These are phyloP conservation scores for Lactarius evosmus DNA, from an alignment of 768 basidiomycete genomes.

Conservation along the genomic window DNA sequence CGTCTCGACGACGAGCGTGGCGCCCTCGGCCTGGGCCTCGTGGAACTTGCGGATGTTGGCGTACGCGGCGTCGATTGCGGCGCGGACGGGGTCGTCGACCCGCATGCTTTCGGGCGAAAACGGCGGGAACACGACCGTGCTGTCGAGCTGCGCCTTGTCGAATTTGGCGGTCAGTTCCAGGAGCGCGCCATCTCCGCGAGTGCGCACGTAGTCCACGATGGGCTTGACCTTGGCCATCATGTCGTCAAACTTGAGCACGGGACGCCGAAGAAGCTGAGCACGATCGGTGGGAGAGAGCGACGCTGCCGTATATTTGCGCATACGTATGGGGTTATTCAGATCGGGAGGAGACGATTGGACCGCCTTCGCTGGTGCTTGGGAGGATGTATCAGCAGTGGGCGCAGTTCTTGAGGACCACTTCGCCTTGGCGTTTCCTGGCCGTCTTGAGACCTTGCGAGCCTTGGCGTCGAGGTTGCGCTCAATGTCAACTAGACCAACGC, in stretches of 20 bases:
- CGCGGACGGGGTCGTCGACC: constrained; percentile 59
- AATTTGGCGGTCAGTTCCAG: constrained; percentile 90
- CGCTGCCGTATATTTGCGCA: constrained; percentile 70
- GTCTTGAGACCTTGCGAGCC: constrained; percentile 79
- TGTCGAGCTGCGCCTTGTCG: constrained; percentile 72
- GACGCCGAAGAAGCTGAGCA: constrained; percentile 74
- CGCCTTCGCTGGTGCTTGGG: constrained; percentile 20
- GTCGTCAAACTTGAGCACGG: constrained; percentile 81
- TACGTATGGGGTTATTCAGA: constrained; percentile 55
- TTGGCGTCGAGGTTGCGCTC: constrained; percentile 82
- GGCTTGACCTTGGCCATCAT: constrained; percentile 94
- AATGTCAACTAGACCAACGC: constrained; percentile 79
- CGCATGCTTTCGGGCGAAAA: constrained; percentile 63
- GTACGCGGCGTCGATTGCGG: constrained; percentile 89
- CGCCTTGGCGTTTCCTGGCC: constrained; percentile 90
- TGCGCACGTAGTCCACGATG: constrained; percentile 85
- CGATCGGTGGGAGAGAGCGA: constrained; percentile 49
- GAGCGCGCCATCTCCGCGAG: constrained; percentile 81
- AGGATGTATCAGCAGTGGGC: constrained; percentile 29
- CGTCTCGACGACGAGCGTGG: constrained; percentile 81
- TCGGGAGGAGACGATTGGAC: constrained; percentile 33
- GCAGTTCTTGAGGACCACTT: constrained; percentile 48
- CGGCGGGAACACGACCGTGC: constrained; percentile 75
- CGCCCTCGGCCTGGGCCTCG: constrained; percentile 73
- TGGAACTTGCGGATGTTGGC: constrained; percentile 91